These are phyloP conservation scores for Pyrenopolyporus hunteri DNA, from an alignment of 495 filamentous ascomycete species.

Conservation along the genomic window DNA sequence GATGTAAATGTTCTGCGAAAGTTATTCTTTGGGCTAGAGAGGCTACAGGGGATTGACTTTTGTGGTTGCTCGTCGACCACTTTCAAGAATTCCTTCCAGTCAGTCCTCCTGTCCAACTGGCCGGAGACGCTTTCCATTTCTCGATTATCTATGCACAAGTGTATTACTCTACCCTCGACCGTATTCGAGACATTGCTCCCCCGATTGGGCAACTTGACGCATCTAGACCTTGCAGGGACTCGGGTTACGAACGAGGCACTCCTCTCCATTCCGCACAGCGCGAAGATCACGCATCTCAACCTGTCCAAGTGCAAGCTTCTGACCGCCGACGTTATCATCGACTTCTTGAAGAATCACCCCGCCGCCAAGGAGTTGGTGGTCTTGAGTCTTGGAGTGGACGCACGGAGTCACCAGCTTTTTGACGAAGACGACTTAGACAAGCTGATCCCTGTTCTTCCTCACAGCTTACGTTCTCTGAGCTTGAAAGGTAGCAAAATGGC, in stretches of 20 bases:
- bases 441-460: constrained; percentile 71
- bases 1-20: constrained; percentile 70
- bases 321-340: constrained; percentile 67
- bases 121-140: constrained; percentile 63
- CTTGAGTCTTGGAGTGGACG: constrained; percentile 77
- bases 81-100: constrained; percentile 67
- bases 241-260: constrained; percentile 77
- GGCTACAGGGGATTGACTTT: constrained; percentile 75
- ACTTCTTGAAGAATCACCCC: constrained; percentile 76
- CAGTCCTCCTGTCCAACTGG: constrained; percentile 48
- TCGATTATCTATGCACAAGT: constrained; percentile 81
- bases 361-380: constrained; percentile 71
- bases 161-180: constrained; percentile 70
- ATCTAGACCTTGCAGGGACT: constrained; percentile 82
- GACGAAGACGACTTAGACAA: constrained; percentile 67
- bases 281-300: constrained; percentile 79
- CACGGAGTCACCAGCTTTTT: constrained; percentile 74
- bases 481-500: constrained; percentile 77
- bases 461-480: constrained; percentile 74
- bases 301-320: constrained; percentile 77
- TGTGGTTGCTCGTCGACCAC: constrained; percentile 75
- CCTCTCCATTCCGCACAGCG: constrained; percentile 71
- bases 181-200: constrained; percentile 75
- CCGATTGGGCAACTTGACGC: constrained; percentile 71
- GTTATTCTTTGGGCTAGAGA: constrained; percentile 74